A percentile compares a stretch with the other conserved stretches of the same genome.
These are phyloP conservation scores for Leersia perrieri DNA, from an alignment of 176 grass and related monocot species.

Conservation along the genomic window DNA sequence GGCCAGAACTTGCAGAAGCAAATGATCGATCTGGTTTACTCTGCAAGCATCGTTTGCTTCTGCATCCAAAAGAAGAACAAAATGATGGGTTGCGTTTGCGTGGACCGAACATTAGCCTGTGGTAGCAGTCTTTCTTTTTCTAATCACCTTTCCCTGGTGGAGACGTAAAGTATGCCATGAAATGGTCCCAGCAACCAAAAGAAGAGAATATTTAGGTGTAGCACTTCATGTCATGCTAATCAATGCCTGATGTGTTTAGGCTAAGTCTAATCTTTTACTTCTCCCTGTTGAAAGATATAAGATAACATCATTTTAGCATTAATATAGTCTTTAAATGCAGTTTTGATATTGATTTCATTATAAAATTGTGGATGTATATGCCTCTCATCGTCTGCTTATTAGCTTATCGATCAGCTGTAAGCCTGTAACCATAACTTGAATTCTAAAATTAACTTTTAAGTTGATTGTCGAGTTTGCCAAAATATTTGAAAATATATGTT, in stretches of 20 bases:
- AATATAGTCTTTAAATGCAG: background rate
- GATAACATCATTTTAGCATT: background rate
- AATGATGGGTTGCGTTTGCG: background rate
- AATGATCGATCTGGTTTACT: background rate
- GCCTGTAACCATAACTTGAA: too few species aligned
- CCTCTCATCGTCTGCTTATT: too few species aligned
- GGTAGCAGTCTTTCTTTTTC: background rate
- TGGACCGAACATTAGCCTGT: background rate
- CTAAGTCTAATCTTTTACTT: background rate
- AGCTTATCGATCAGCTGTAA: too few species aligned
- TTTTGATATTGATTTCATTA: too few species aligned
- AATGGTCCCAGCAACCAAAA: background rate
- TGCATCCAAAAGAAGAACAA: slow-evolving; percentile 11
- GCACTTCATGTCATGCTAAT: background rate
- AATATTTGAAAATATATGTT: background rate
- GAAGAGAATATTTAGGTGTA: slow-evolving; percentile 18
- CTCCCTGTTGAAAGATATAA: background rate
- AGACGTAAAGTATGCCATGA: slow-evolving; percentile 17
- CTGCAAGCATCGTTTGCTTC: background rate
- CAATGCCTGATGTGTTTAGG: background rate
- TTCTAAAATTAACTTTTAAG: too few species aligned
- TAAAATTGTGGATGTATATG: too few species aligned
- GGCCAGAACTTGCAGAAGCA: background rate
- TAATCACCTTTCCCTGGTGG: background rate
- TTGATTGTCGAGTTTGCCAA: too few species aligned